Percentiles rank a stretch among this genome's conserved stretches.
These are phyloP conservation scores for Nannochloris sp. DNA, from an alignment of 139 green algal species.

Conservation along the genomic window DNA sequence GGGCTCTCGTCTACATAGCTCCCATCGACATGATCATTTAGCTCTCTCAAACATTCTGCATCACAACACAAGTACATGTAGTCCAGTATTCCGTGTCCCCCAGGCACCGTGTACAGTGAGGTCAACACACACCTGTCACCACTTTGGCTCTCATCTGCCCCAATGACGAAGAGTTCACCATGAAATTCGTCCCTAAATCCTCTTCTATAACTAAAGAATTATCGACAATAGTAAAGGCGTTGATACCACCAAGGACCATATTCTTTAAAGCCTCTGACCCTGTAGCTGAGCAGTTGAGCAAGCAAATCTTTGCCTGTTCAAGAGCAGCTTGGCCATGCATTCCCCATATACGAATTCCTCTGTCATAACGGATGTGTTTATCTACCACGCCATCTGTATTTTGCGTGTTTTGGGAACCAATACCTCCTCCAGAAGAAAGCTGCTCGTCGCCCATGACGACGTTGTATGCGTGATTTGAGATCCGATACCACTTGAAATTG, in stretches of 20 bases:
- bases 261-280: constrained; percentile 94
- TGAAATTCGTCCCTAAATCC: constrained; percentile 94
- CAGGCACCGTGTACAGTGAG: background rate
- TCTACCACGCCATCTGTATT: background rate
- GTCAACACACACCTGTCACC: background rate
- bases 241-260: constrained; percentile 91
- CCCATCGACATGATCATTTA: constrained; percentile 78
- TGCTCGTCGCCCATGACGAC: background rate
- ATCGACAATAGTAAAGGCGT: constrained; percentile 90
- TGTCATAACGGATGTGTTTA: constrained; percentile 68
- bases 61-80: background rate
- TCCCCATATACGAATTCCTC: constrained; percentile 84
- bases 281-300: constrained; percentile 60
- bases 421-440: background rate
- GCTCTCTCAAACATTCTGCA: constrained; percentile 65
- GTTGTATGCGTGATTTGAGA: background rate
- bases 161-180: constrained; percentile 55
- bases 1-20: constrained; percentile 75
- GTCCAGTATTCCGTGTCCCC: too few species aligned
- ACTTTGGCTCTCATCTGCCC: constrained; percentile 48
- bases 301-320: constrained; percentile 51
- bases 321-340: constrained; percentile 67
- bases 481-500: too few species aligned
- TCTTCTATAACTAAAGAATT: constrained; percentile 44
- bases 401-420: constrained; percentile 1